Base-by-base conservation (phyloP, 768 basidiomycete species). In the Leccinum uliginosum region DNA sequence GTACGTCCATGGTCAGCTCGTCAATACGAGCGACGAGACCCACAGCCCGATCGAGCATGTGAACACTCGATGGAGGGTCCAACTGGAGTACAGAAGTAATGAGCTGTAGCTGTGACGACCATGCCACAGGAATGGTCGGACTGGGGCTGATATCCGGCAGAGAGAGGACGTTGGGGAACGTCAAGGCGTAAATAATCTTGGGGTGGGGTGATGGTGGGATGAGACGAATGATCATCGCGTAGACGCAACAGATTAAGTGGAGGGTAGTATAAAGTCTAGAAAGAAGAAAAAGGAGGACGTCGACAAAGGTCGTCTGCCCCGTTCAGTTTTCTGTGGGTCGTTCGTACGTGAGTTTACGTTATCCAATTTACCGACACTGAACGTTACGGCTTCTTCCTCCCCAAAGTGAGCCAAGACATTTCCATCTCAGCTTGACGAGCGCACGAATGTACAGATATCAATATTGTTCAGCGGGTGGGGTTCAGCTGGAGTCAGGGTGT, bases 1-100 rank as follows among this genome's bases (percentile, higher is more conserved):
- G 70, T 51, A 89, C 62, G 65, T 91, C 83, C 70, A 89, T 84
- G 8, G 75, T 73, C n/a, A 90, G 80, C 63, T 86, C 78, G 45
- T 78, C 74, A 29, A 85, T 69, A 34, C 86, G 73, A 49, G 75
- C 76, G 14, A 81, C 75, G 26, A 87, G 69, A 46, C 83, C 83
- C 6, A 80, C 81, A 21, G 83, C 76, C 61, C 78, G 78, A 73
- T 88, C 87, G 46, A 87, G 73, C 30, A 80, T 77, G 66, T 86
- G 84, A 9, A 85, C 69, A 17, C 73, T 73, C 0, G 69, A 67
- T 3, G 83, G 86, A 26, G 77, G 64, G 23, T 83, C 79, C 40
- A 87, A 78, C 26, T 80, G 79, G 34, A 83, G 80, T 17, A 76
- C 61, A 43, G 76, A 71, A 3, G 70, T 74, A 21, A 86, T 70